Evolutionary conservation across 2,329 filamentous ascomycete species (phyloP).

Genomic region (Ceratocystis ficicola): DNA sequence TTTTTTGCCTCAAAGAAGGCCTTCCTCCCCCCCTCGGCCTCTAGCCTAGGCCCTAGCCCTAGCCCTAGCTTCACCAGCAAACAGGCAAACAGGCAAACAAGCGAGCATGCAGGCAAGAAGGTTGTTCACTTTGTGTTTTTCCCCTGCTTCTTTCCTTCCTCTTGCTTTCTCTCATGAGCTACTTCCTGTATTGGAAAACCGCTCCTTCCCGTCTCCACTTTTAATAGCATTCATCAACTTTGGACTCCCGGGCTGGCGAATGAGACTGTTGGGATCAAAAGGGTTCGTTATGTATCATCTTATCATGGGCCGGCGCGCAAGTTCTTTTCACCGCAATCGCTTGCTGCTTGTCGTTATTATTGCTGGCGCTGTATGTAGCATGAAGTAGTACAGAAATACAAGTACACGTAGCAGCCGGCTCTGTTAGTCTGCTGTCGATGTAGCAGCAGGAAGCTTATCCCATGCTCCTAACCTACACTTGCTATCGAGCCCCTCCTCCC

Average conservation of each 20-base stretch:
- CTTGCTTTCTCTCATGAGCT: not conserved
- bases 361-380: not conserved
- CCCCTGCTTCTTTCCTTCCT: not conserved
- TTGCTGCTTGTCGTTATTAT: not conserved
- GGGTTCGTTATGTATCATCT: not conserved
- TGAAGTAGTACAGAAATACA: not conserved
- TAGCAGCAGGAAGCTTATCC: not conserved
- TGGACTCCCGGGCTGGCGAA: not conserved
- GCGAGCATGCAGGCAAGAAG: too few species aligned
- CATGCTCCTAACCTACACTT: not conserved
- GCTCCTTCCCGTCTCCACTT: slow-evolving; percentile 4
- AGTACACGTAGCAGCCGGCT: not conserved
- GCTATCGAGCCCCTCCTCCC: not conserved
- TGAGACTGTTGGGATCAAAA: not conserved
- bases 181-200: not conserved
- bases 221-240: not conserved
- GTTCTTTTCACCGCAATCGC: too few species aligned
- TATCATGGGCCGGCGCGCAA: not conserved
- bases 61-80: too few species aligned
- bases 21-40: too few species aligned
- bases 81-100: too few species aligned
- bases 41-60: too few species aligned
- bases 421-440: not conserved
- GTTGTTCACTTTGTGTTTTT: too few species aligned
- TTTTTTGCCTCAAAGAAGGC: not conserved